phyloP scores from a whole-genome alignment of 2,329 filamentous ascomycete species.

The Orbilia quercus region DNA sequence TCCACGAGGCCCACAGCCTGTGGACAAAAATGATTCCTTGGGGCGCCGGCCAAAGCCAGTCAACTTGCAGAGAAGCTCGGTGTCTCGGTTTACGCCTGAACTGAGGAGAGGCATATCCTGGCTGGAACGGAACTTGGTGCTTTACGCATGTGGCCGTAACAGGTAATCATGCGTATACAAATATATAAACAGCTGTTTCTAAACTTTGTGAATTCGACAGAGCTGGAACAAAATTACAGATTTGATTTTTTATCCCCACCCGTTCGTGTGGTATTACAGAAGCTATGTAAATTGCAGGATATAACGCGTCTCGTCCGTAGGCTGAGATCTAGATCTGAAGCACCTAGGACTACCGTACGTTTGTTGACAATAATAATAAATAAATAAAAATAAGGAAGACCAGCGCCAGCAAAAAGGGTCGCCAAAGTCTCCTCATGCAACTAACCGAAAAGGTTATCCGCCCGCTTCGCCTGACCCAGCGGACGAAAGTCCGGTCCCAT shows the following conservation, averaged over 20 bases:
- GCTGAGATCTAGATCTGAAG: background rate
- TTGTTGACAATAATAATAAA: too few species aligned
- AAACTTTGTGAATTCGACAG: too few species aligned
- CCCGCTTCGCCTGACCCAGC: constrained; percentile 34
- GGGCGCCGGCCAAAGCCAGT: too few species aligned
- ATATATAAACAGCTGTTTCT: background rate
- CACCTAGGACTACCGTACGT: too few species aligned
- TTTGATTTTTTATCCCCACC: constrained; percentile 1
- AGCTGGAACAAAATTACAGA: too few species aligned
- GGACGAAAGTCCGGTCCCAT: constrained; percentile 1
- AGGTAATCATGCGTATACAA: background rate
- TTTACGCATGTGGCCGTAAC: background rate
- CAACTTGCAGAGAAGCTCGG: background rate
- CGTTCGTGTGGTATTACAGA: background rate
- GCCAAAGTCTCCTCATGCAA: constrained; percentile 34
- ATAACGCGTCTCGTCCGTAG: background rate
- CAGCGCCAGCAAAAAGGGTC: background rate
- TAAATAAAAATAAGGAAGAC: too few species aligned
- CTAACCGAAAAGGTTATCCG: constrained; percentile 43
- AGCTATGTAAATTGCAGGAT: background rate
- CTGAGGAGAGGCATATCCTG: constrained; percentile 1
- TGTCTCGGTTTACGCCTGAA: constrained; percentile 18
- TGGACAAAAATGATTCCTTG: constrained; percentile 13
- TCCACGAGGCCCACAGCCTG: constrained; percentile 31
- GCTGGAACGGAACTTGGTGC: constrained; percentile 5